Evolutionary conservation across 345 rosid genomes (phyloP), one percentile per base, ranked within the genome.

Genomic region (Corchorus olitorius): DNA sequence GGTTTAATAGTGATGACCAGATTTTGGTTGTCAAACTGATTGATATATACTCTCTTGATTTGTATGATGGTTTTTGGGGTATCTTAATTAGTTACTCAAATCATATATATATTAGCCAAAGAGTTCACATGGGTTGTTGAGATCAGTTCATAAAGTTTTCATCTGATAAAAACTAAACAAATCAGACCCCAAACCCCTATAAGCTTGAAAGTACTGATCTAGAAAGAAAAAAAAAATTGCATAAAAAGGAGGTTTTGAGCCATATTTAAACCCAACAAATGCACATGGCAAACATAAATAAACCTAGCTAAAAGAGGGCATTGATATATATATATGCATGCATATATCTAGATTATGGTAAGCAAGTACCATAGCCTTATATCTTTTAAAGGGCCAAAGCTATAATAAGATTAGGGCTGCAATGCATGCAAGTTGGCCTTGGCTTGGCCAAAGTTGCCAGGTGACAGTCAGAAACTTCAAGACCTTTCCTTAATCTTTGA

Each of bases 381-480:
- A 37, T 54, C 64, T 55, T 71, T 37, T 55, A 16, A 39, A 20
- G 34, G 52, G 64, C 43, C 39, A 39, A 39, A 6, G 43, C 43
- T 39, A 27, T 27, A 39, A 6, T 7, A 73, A 59, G 66, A 1
- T 60, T 60, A 60, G 65, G 52, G 27, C 27, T 27, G 27, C 1
- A 27, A 27, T 27, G 27, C 27, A 27, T 41, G 75, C 65, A 72
- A 22, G 65, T 53, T 72, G 73, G 73, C 17, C 56, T 53, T 53
- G 56, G 56, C 37, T 52, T 55, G 52, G 65, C 16, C 27, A 60
- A 45, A 54, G 12, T 27, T 73, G 67, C 12, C 52, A 22, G 50
- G 55, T 41, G 76, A 59, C 12, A 39, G 49, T 13, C 62, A 35
- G 52, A 72, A 55, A 55, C 75, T 56, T 72, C 64, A 59, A 54